Conservation (phyloP, 2,329 filamentous ascomycete species). For the Pezicula carpinea region DNA sequence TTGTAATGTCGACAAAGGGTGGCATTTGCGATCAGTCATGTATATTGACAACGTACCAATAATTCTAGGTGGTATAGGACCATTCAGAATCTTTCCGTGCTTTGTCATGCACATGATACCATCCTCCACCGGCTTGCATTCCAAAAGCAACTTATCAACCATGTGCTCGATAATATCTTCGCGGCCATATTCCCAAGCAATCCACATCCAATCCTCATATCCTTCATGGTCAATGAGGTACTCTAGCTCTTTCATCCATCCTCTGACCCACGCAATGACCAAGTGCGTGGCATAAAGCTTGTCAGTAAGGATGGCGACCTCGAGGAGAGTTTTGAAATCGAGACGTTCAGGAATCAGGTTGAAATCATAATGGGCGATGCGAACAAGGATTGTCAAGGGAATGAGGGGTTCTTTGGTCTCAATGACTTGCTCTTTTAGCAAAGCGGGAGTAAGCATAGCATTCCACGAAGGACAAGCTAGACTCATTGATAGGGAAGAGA, state of each 20-base stretch:
- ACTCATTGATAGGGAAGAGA: no score
- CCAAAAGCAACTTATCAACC: background rate
- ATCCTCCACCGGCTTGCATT: no score
- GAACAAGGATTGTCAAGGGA: constrained; percentile 6
- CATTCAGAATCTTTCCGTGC: no score
- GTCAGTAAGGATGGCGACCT: constrained; percentile 8
- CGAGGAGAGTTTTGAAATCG: background rate
- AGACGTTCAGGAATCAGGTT: background rate
- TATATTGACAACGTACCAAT: no score
- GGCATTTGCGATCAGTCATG: no score
- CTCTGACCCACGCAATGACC: constrained; percentile 3
- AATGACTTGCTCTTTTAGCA: no score
- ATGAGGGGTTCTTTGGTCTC: constrained; percentile 3
- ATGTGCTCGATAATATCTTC: constrained; percentile 1
- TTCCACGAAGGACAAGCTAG: no score
- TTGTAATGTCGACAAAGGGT: no score
- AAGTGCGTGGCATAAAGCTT: constrained; percentile 8
- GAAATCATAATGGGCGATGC: constrained; percentile 10
- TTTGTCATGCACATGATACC: no score
- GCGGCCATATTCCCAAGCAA: constrained; percentile 9
- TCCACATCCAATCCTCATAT: constrained; percentile 9
- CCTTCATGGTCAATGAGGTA: background rate
- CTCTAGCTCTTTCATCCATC: constrained; percentile 2
- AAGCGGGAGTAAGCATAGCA: no score
- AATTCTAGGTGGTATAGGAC: no score